Evolutionary conservation across 1,139 yeast genomes (phyloP), one percentile per base, ranked within the genome.

Genomic region (Citeromyces hawaiiensis): DNA sequence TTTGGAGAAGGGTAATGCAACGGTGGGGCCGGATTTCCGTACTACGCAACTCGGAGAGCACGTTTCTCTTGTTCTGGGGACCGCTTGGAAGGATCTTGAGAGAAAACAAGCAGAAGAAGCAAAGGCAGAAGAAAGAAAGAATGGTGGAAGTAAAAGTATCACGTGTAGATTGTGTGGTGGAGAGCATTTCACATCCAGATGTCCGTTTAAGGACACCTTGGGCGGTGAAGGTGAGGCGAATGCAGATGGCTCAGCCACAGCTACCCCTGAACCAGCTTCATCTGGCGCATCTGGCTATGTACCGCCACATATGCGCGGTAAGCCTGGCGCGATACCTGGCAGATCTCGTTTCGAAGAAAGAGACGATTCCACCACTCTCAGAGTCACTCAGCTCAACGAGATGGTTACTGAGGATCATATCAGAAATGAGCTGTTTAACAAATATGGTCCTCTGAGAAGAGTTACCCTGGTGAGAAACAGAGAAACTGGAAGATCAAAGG

Each of bases 141-240:
- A 64, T 49, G 68, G 66, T 38, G 61, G 70, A 39, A 15, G 25
- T 13, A 34, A 34, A 17, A 18, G 25, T n/a, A 23, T 34, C 16
- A 23, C 23, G 23, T 91, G 98, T 76, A 83, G 97, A 74, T 68
- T 73, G 44, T 91, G 99, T 81, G 81, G 82, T 48, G 96, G 96
- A 55, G 83, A 78, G 50, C 99, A 91, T 71, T 86, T 80, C 73
- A 83, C 97, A 35, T 68, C 88, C 58, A 80, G 83, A 65, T 91
- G 99, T 82, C 98, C 98, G 48, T 86, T 79, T 72, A 88, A 83
- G 66, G 94, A 83, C 53, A 83, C 93, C 36, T 69, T 91, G 60
- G 93, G 88, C 33, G 69, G 70, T 36, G 64, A 63, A 39, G 50
- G 60, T 17, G 61, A 59, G 38, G 60, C 65, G 35, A 59, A 62